Evolutionary conservation across 2,329 filamentous ascomycete species (phyloP), one percentile per base, ranked within the genome.

Genomic region (Ceratocystis lukuohia): DNA sequence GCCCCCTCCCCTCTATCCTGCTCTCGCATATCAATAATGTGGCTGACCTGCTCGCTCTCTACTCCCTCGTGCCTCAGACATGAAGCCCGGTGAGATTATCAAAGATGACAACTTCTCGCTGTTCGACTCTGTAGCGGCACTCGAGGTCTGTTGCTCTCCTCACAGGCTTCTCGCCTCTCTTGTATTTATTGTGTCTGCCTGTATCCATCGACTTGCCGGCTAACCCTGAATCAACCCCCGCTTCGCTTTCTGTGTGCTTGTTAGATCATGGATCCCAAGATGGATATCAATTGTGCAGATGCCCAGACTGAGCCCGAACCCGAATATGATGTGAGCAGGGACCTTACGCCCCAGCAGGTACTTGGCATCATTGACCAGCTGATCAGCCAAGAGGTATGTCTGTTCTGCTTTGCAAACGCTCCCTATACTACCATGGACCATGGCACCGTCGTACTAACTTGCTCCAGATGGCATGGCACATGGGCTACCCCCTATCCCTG

Each of bases 191-290:
- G 37, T 41, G 37, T 41, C 3, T 41, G 37, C 37, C 37, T 41
- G 37, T 41, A 41, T 62, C 28, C 46, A 22, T 37, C 33, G 48
- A 25, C 28, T 41, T 56, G 30, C 44, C 17, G 41, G 53, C 56
- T 33, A 30, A 46, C 28, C 33, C 5, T 61, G n/a, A 61, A 50
- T 5, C 17, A 61, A n/a, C 33, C 33, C 8, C 53, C 53, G 12
- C 12, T 22, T 17, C 22, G 28, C 28, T n/a, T 59, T 28, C 25
- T 59, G 56, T 59, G 56, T 15, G n/a, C 28, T 8, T 59, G 56
- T 8, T 61, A 99, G 94, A 96, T 99, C 71, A 96, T 96, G 90
- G 94, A 99, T 73, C 87, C 89, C 0, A 99, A 97, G 77, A 99
- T 99, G 94, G 94, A 99, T 75, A 96, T 91, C 73, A 94, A 94